phyloP scores from a whole-genome alignment of 2,329 filamentous ascomycete species.

The Penicillium sp. region DNA sequence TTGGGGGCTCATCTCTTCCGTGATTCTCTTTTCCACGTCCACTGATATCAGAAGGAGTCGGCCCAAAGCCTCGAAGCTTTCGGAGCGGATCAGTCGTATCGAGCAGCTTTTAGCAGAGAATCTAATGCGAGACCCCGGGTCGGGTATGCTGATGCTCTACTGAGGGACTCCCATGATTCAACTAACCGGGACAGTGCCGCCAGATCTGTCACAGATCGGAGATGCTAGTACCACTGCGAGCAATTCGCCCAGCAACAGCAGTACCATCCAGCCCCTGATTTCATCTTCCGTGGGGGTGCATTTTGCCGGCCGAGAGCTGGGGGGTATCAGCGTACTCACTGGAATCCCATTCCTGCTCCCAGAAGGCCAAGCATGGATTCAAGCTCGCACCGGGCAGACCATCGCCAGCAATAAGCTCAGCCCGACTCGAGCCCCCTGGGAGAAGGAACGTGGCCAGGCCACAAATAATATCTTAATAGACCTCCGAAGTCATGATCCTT shows the following conservation, averaged over 20 bases:
- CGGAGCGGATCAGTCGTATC: constrained; percentile 42
- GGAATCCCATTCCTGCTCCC: constrained; percentile 52
- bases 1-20: background rate
- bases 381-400: constrained; percentile 44
- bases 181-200: background rate
- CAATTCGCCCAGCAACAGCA: constrained; percentile 17
- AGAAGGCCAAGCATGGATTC: constrained; percentile 51
- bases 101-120: constrained; percentile 39
- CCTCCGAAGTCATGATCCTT: constrained; percentile 17
- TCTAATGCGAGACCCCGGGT: constrained; percentile 19
- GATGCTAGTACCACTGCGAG: constrained; percentile 11
- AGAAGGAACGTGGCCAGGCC: constrained; percentile 30
- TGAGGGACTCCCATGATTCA: background rate
- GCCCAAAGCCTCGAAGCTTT: constrained; percentile 29
- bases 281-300: constrained; percentile 42
- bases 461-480: constrained; percentile 21
- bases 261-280: constrained; percentile 14
- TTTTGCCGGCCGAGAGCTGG: constrained; percentile 50
- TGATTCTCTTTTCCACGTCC: background rate
- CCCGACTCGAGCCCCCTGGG: constrained; percentile 33
- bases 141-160: constrained; percentile 16
- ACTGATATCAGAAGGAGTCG: constrained; percentile 13
- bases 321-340: constrained; percentile 47
- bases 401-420: constrained; percentile 31
- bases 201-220: constrained; percentile 5